Conservation (phyloP, 2,329 filamentous ascomycete genomes). For the Aspergillus thermomutatus region DNA sequence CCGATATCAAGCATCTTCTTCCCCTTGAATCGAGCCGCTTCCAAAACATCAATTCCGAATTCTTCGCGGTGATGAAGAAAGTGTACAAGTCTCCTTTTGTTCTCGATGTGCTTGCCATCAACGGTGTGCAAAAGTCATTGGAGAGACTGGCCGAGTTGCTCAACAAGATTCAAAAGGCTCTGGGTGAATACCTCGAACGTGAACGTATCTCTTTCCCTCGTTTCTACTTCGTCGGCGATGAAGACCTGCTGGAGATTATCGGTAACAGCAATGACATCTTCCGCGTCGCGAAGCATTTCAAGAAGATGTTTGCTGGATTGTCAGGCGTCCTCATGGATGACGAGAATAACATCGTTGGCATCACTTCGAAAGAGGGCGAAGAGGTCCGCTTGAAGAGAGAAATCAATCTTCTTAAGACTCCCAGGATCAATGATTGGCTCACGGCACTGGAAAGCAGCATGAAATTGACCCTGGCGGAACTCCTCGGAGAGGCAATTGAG, state of each 20-base stretch:
- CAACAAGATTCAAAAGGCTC: conserved; percentile 98
- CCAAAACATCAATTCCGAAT: conserved; percentile 99
- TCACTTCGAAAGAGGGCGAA: conserved; percentile 94
- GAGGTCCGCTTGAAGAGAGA: conserved; percentile 82
- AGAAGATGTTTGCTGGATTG: conserved; percentile 99
- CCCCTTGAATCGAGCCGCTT: conserved; percentile 96
- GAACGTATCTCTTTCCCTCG: conserved; percentile 96
- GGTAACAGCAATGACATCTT: conserved; percentile 97
- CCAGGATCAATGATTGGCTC: conserved; percentile 99
- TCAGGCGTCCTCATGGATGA: conserved; percentile 89
- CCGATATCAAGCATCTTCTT: conserved; percentile 95
- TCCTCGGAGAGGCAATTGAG: conserved; percentile 80
- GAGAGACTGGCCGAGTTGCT: conserved; percentile 94
- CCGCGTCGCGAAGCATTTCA: conserved; percentile 96
- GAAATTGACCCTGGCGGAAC: conserved; percentile 88
- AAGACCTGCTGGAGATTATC: conserved; percentile 97
- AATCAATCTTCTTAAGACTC: conserved; percentile 88
- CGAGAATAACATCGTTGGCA: conserved; percentile 81
- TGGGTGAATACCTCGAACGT: conserved; percentile 97
- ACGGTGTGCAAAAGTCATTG: conserved; percentile 90
- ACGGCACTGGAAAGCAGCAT: conserved; percentile 86
- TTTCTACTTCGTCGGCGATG: conserved; percentile 99
- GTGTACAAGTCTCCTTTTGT: conserved; percentile 95
- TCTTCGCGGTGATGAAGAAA: conserved; percentile 99
- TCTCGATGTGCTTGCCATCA: conserved; percentile 91